Conservation (phyloP, 2,329 filamentous ascomycete genomes). For the Talaromyces islandicus region DNA sequence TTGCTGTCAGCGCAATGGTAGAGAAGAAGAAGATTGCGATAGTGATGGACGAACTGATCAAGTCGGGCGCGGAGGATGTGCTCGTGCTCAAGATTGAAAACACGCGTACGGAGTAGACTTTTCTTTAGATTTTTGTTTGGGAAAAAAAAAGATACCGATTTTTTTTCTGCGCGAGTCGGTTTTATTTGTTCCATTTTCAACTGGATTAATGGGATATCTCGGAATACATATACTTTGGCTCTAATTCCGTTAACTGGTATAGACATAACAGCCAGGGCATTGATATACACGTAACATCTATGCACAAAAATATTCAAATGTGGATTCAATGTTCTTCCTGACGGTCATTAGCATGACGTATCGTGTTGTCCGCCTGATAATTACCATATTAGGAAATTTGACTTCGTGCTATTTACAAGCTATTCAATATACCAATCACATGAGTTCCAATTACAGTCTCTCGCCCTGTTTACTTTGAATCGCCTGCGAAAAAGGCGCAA, state of each 20-base stretch:
- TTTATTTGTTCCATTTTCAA: not conserved
- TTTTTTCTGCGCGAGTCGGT: not conserved
- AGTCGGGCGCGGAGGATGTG: slow-evolving; percentile 75
- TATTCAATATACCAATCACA: not conserved
- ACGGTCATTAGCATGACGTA: not conserved
- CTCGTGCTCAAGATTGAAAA: slow-evolving; percentile 83
- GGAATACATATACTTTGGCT: not conserved
- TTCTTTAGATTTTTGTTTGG: not conserved
- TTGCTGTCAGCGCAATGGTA: slow-evolving; percentile 92
- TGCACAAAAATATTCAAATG: slow-evolving; percentile 49
- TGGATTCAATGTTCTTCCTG: slow-evolving; percentile 27
- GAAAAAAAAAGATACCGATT: not conserved
- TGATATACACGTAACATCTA: slow-evolving; percentile 33
- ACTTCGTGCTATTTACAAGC: not conserved
- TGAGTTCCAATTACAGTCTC: not conserved
- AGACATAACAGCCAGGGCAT: slow-evolving; percentile 31
- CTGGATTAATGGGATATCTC: not conserved
- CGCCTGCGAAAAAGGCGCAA: slow-evolving; percentile 30
- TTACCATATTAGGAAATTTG: not conserved
- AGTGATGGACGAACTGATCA: slow-evolving; percentile 78
- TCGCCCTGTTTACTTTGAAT: slow-evolving; percentile 1
- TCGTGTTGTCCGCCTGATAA: not conserved
- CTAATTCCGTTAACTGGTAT: not conserved
- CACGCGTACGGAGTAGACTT: slow-evolving; percentile 45
- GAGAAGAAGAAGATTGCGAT: slow-evolving; percentile 77